Base-by-base conservation (phyloP, 768 basidiomycete genomes). In the Termitomyces sp. region DNA sequence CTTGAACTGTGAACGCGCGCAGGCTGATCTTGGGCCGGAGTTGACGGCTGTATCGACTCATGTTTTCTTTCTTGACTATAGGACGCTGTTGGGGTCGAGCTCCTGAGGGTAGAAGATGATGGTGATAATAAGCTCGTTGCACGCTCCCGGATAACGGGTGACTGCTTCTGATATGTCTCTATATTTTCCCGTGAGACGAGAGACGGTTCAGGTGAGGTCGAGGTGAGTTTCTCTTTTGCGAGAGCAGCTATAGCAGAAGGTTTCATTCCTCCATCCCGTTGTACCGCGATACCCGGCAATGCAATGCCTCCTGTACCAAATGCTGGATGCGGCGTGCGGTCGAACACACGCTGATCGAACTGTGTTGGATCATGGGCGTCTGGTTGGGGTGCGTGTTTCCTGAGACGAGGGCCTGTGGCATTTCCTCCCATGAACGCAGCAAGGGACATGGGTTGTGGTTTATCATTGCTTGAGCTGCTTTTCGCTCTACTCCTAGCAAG, bases 361-460 rank as follows among this genome's bases (percentile, higher is more conserved):
- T 83, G 82, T 0, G 81, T 82, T 1, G 83, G 84, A 64, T 86
- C 81, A 64, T 82, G 75, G 10, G 78, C 78, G 71, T 92, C 83
- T 62, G 76, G 76, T 67, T 92, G 91, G 4, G 90, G 85, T 18
- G 85, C 83, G 64, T 85, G 89, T 57, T 77, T 82, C 61, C 81
- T 91, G 44, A 93, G 77, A 37, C 86, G 78, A 4, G 90, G 90
- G 24, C 89, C 91, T 44, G 83, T 80, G 15, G 86, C 90, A 28
- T 77, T 81, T 7, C 91, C 90, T 37, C 91, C 91, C 62, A 92
- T 92, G 68, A 92, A 90, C 2, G 86, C 81, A 0, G 91, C 90
- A 28, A 92, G 78, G 2, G 91, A 93, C 9, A 88, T 84, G 12
- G 84, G 75, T 42, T 80, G 75, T 51, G 53, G 54, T 46, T 57